phyloP scores from a whole-genome alignment of 129 eudicot genomes.

The Artemisia annua region DNA sequence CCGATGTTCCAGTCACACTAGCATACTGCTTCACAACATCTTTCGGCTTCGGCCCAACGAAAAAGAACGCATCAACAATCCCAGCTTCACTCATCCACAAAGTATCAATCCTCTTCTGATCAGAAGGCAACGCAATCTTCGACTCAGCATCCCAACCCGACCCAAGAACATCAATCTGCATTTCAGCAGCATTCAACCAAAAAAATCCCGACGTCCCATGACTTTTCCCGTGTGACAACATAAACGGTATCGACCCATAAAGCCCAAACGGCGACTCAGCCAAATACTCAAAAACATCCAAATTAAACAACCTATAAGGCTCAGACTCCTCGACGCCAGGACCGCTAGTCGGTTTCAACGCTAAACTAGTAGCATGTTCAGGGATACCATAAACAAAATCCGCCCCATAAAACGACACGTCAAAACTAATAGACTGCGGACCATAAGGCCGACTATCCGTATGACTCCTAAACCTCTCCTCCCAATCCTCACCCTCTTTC shows the following conservation, averaged over 20 bases:
- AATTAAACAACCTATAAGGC: slow-evolving; percentile 85
- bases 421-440: slow-evolving; percentile 89
- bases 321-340: slow-evolving; percentile 86
- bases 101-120: slow-evolving; percentile 73
- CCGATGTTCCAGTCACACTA: slow-evolving; percentile 73
- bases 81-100: slow-evolving; percentile 99
- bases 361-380: slow-evolving; percentile 91
- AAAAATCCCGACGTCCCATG: slow-evolving; percentile 83
- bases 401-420: slow-evolving; percentile 79
- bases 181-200: slow-evolving; percentile 99
- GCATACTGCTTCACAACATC: slow-evolving; percentile 91
- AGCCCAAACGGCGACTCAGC: slow-evolving; percentile 95
- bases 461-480: slow-evolving; percentile 72
- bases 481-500: slow-evolving; percentile 88
- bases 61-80: slow-evolving; percentile 81
- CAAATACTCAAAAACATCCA: slow-evolving; percentile 87
- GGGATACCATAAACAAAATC: slow-evolving; percentile 96
- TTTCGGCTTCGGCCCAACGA: slow-evolving; percentile 88
- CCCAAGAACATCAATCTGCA: slow-evolving; percentile 99
- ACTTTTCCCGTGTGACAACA: slow-evolving; percentile 75
- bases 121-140: slow-evolving; percentile 52
- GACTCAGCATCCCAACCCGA: slow-evolving; percentile 79
- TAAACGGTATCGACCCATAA: slow-evolving; percentile 86
- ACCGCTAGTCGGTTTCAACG: slow-evolving; percentile 80
- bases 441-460: slow-evolving; percentile 85